Conservation (phyloP, 495 filamentous ascomycete genomes). For the Hamigera avellanea region DNA sequence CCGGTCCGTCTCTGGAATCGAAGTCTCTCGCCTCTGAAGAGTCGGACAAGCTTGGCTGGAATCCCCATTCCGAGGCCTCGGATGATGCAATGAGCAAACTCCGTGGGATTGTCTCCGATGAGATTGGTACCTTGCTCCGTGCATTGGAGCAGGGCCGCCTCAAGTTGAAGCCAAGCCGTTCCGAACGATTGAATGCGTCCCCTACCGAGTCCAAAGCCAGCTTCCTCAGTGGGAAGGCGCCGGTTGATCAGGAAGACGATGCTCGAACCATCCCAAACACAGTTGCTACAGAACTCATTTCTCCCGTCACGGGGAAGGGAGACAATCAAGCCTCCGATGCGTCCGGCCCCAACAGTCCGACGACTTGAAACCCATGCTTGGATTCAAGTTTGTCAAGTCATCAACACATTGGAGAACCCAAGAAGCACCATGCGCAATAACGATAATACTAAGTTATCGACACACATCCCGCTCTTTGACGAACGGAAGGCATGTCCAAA, state of each 20-base stretch:
- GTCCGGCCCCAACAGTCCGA: too few species aligned
- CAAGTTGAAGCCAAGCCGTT: constrained; percentile 21
- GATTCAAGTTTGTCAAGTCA: too few species aligned
- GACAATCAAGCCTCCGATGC: background rate
- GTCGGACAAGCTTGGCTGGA: constrained; percentile 29
- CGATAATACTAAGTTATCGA: too few species aligned
- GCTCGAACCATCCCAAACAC: constrained; percentile 14
- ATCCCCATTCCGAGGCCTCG: constrained; percentile 25
- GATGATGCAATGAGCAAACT: constrained; percentile 29
- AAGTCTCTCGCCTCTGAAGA: constrained; percentile 26
- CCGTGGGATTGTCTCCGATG: constrained; percentile 26
- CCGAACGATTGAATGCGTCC: constrained; percentile 21
- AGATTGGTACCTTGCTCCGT: constrained; percentile 23
- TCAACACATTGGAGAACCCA: too few species aligned
- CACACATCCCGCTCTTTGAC: too few species aligned
- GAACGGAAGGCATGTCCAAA: too few species aligned
- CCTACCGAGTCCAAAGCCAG: constrained; percentile 21
- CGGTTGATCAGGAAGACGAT: constrained; percentile 15
- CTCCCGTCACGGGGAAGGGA: constrained; percentile 2
- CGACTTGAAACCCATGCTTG: too few species aligned
- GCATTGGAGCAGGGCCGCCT: constrained; percentile 26
- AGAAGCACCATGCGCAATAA: too few species aligned
- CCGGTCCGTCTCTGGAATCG: constrained; percentile 24
- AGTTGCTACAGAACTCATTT: constrained; percentile 23
- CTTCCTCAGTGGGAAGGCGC: constrained; percentile 8